Base-by-base conservation (phyloP, 805 yeast species). In the Vanderwaltozyma yarrowii region DNA sequence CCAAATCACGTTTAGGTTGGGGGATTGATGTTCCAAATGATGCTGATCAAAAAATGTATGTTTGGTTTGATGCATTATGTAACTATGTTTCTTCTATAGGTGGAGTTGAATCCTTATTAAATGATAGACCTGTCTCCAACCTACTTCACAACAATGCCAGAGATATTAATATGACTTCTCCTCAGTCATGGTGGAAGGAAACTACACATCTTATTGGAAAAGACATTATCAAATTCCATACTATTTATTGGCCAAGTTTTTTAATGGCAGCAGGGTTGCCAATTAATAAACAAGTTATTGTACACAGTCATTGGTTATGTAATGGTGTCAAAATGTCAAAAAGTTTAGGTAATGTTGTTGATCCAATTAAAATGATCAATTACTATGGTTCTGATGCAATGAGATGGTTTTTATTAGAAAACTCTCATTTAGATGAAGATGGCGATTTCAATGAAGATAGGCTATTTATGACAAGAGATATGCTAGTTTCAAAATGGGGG, bases 31-130 rank as follows among this genome's bases (percentile, higher is more conserved):
- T 89, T 2, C 97, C 98, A 2, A 66, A 69, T 17, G 95, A 88
- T 52, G 61, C 69, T 0, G 51, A 77, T 1, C 97, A 89, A 54
- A 79, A 72, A 34, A 77, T 92, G 37, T 92, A 92, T 52, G 98
- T 92, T 13, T 92, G 98, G 98, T 80, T 92, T 42, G 98, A 92
- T 62, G 98, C 98, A 0, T 66, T 92, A 32, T 69, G 81, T 32
- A 92, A 87, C 58, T 92, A 92, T 53, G 38, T 86, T 4, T 83
- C 96, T 1, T 71, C 85, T 1, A 64, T 74, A 3, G 85, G 84
- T 2, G 82, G 71, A 35, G 78, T 80, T 2, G 46, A 55, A 17
- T 28, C 49, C 5, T 23, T 51, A 11, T 19, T 39, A n/a, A 19
- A 54, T 44, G 18, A 47, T 45, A 14, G 43, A 27, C 33, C 51